A percentile compares a stretch with the other conserved stretches of the same genome.
phyloP scores from a whole-genome alignment of 208 protist species.

The Trypanosoma lewisi region DNA sequence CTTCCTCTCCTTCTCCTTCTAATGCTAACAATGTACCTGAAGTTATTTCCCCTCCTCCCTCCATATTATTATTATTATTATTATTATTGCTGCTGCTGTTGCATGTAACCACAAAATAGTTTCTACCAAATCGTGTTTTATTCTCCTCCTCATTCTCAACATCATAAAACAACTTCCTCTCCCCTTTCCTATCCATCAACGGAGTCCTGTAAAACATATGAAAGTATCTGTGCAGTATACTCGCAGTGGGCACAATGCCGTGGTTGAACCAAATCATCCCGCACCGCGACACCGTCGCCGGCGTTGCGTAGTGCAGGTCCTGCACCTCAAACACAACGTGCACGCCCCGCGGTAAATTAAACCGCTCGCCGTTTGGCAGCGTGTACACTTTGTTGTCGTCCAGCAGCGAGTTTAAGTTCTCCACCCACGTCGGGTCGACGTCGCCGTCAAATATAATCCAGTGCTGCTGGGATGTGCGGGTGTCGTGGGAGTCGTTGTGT shows the following conservation, averaged over 20 bases:
- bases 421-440: conserved; percentile 99
- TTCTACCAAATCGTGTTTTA: conserved; percentile 8
- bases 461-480: conserved; percentile 79
- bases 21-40: not conserved
- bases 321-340: conserved; percentile 99
- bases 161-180: not conserved
- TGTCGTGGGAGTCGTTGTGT: conserved; percentile 67
- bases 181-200: conserved; percentile 20
- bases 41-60: not conserved
- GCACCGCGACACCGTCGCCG: conserved; percentile 98
- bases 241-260: conserved; percentile 91
- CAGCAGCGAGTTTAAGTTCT: conserved; percentile 99
- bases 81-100: too few relatives aligned
- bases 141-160: not conserved
- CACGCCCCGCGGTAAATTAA: conserved; percentile 96
- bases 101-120: conserved; percentile 13
- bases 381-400: conserved; percentile 99
- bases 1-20: not conserved
- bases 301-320: conserved; percentile 96
- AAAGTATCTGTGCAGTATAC: conserved; percentile 40
- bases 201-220: conserved; percentile 12
- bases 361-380: conserved; percentile 99
- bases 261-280: conserved; percentile 99
- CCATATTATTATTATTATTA: too few relatives aligned
- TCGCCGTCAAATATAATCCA: conserved; percentile 99